phyloP scores from a whole-genome alignment of 2,329 filamentous ascomycete species.

The Ophiostoma sp. region DNA sequence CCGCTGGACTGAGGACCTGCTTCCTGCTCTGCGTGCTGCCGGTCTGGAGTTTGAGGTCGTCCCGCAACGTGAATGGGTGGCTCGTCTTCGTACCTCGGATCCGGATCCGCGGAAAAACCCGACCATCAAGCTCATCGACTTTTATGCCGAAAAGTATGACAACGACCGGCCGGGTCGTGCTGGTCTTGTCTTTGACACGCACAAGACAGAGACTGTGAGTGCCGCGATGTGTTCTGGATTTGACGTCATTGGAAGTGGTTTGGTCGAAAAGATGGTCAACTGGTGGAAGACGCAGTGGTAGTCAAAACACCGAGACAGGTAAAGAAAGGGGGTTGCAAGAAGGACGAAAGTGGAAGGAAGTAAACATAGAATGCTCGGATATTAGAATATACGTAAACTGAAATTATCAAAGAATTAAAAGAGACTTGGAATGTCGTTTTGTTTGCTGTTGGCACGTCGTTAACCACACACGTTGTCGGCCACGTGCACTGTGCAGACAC shows the following conservation, averaged over 20 bases:
- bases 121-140: slow-evolving; percentile 54
- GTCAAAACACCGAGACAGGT: too few relatives aligned
- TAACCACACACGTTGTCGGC: neutral
- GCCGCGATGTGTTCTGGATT: slow-evolving; percentile 38
- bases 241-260: slow-evolving; percentile 42
- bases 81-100: slow-evolving; percentile 41
- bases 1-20: slow-evolving; percentile 41
- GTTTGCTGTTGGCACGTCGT: neutral
- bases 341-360: neutral
- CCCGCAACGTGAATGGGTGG: slow-evolving; percentile 46
- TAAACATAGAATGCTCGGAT: neutral
- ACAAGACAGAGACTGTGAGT: slow-evolving; percentile 38
- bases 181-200: slow-evolving; percentile 43
- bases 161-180: slow-evolving; percentile 42
- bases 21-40: slow-evolving; percentile 48
- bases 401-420: neutral
- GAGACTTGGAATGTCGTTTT: neutral
- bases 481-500: slow-evolving; percentile 17
- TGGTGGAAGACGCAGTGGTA: slow-evolving; percentile 38
- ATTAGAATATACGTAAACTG: neutral
- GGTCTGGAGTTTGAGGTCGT: slow-evolving; percentile 50
- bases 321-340: neutral
- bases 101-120: slow-evolving; percentile 48
- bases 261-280: slow-evolving; percentile 42
- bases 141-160: slow-evolving; percentile 50